Base-by-base conservation (phyloP, 805 yeast genomes). In the Candida peoriensis region DNA sequence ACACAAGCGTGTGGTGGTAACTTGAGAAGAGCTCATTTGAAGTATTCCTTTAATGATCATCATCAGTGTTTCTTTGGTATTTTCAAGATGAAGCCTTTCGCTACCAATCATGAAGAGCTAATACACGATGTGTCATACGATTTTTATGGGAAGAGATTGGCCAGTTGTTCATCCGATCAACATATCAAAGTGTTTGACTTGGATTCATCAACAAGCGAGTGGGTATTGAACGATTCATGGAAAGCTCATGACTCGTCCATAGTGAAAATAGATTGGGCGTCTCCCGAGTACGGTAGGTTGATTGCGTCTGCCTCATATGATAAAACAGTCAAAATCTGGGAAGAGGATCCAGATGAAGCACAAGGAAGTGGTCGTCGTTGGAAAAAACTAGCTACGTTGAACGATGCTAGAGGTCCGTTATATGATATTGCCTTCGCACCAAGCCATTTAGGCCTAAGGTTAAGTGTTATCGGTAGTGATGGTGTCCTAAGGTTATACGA, bases 91-190 rank as follows among this genome's bases (percentile, higher is more conserved):
- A 78, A 77, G 50, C 87, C 96, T 4, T 81, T 90, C 48, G 70
- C 80, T 12, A 83, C 96, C 0, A 94, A 94, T 23, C 97, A 93
- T 57, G 95, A 87, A 50, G 98, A 93, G 57, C 70, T 90, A 36
- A 78, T 90, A 29, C 94, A 89, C 47, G 96, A 89, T 51, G 77
- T 89, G 17, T 79, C 86, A 15, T 93, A 89, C 59, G 96, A 93
- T 59, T 90, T 82, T 60, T 90, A 90, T 54, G 97, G 98, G 2
- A 76, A 79, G 36, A 85, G 88, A 42, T 67, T 93, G 37, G 98
- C 97, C 3, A 90, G 97, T 0, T 89, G 95, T 40, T 86, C 96
- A 4, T 85, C 95, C 0, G 98, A 93, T 60, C 96, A 89, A 51
- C 95, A 86, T 52, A 74, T 93, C 42, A 86, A 87, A 52, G 89